A percentile compares a stretch with the other conserved stretches of the same genome.
phyloP scores from a whole-genome alignment of 345 rosid species.

The Eucalyptus tenuipes region DNA sequence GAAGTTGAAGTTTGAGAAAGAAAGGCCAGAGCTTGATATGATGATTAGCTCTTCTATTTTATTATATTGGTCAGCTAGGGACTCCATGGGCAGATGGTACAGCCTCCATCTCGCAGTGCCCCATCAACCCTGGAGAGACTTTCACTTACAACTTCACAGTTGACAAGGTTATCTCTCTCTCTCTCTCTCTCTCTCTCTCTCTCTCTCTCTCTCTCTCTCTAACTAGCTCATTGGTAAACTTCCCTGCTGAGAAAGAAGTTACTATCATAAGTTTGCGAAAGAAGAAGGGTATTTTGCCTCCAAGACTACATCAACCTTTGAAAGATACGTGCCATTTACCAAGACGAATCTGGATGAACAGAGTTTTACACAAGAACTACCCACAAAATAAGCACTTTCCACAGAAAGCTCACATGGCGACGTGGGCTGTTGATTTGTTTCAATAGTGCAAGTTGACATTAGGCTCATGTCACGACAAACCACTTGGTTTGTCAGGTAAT shows the following conservation, averaged over 20 bases:
- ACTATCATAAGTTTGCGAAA: neutral
- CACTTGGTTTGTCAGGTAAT: neutral
- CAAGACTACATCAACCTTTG: neutral
- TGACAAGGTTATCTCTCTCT: slow-evolving; percentile 35
- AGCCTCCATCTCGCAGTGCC: slow-evolving; percentile 77
- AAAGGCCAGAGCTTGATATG: neutral
- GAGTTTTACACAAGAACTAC: neutral
- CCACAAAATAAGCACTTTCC: neutral
- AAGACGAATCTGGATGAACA: neutral
- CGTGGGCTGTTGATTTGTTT: neutral
- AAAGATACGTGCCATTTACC: neutral
- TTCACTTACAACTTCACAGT: slow-evolving; percentile 58
- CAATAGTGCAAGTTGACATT: neutral
- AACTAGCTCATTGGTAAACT: neutral
- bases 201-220: neutral
- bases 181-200: neutral
- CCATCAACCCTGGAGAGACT: slow-evolving; percentile 71
- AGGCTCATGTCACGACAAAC: neutral
- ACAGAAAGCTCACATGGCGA: neutral
- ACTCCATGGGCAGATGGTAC: slow-evolving; percentile 99
- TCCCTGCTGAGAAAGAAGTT: neutral
- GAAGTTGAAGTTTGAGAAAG: neutral
- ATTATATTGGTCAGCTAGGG: slow-evolving; percentile 26
- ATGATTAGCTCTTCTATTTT: neutral
- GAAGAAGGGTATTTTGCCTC: neutral